A percentile compares a stretch with the other conserved stretches of the same genome.
phyloP scores from a whole-genome alignment of 371 early-diverging fungal genomes.

The Mucor irregularis region DNA sequence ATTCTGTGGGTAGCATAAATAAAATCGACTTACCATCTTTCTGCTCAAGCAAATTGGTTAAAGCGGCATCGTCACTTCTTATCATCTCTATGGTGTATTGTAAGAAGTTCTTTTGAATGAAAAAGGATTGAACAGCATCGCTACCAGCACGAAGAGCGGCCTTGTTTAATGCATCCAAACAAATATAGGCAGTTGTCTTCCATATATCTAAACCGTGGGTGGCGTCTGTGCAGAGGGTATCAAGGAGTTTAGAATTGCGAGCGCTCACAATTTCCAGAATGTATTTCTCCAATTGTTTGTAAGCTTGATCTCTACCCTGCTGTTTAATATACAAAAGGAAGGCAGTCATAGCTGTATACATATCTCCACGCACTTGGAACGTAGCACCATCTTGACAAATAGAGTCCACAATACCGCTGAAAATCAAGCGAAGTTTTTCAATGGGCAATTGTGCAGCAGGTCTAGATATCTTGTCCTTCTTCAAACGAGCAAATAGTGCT shows the following conservation, averaged over 20 bases:
- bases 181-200: conserved; percentile 83
- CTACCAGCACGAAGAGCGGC: conserved; percentile 50
- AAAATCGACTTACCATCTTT: conserved; percentile 41
- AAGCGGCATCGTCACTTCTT: conserved; percentile 65
- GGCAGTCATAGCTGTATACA: conserved; percentile 77
- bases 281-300: conserved; percentile 17
- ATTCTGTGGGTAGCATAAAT: neutral
- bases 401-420: conserved; percentile 68
- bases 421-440: conserved; percentile 55
- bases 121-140: conserved; percentile 59
- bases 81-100: conserved; percentile 65
- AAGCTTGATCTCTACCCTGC: conserved; percentile 14
- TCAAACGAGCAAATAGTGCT: conserved; percentile 33
- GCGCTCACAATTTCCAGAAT: conserved; percentile 43
- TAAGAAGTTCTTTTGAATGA: conserved; percentile 72
- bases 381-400: conserved; percentile 63
- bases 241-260: conserved; percentile 69
- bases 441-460: conserved; percentile 49
- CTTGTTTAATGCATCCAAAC: conserved; percentile 71
- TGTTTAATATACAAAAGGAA: conserved; percentile 53
- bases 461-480: conserved; percentile 5
- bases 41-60: conserved; percentile 60
- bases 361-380: conserved; percentile 74
- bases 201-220: conserved; percentile 77
- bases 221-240: conserved; percentile 79